A percentile compares a stretch with the other conserved stretches of the same genome.
Evolutionary conservation across 768 basidiomycete species (phyloP).

Genomic region (Collybia mongolica): DNA sequence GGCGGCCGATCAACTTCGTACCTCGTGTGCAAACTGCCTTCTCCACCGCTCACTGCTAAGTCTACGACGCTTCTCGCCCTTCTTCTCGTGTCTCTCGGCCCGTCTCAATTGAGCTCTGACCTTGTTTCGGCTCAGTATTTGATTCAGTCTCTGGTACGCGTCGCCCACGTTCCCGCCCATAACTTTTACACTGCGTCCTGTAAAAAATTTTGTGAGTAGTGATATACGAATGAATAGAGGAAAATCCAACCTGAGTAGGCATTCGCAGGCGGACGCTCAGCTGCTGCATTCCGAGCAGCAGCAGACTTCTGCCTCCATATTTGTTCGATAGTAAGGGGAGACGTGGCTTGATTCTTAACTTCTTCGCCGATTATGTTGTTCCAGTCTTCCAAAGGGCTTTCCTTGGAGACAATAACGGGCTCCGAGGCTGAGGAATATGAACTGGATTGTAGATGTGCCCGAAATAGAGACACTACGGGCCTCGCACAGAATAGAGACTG

Average conservation of each 20-base stretch:
- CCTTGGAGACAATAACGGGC: not conserved
- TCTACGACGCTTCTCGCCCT: conserved; percentile 74
- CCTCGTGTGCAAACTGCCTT: conserved; percentile 77
- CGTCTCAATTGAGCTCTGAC: conserved; percentile 49
- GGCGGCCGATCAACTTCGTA: conserved; percentile 28
- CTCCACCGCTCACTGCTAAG: conserved; percentile 78
- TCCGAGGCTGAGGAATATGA: not conserved
- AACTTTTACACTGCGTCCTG: conserved; percentile 65
- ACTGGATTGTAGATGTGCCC: conserved; percentile 4
- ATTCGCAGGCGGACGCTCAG: conserved; percentile 35
- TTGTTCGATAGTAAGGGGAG: conserved; percentile 21
- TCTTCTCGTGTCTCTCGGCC: conserved; percentile 75
- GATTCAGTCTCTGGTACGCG: conserved; percentile 50
- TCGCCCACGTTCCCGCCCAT: conserved; percentile 37
- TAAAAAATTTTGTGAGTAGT: not conserved
- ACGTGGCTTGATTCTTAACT: not conserved
- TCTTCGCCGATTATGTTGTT: not conserved
- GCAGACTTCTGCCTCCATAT: conserved; percentile 37
- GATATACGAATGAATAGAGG: not conserved
- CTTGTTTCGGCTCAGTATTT: conserved; percentile 52
- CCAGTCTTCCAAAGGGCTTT: not conserved
- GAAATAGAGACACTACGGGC: conserved; percentile 2
- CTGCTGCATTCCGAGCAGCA: conserved; percentile 18
- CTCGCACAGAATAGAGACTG: conserved; percentile 2
- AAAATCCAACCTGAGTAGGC: conserved; percentile 48